Base-by-base conservation (phyloP, 805 yeast species). In the Candida multigemmis region DNA sequence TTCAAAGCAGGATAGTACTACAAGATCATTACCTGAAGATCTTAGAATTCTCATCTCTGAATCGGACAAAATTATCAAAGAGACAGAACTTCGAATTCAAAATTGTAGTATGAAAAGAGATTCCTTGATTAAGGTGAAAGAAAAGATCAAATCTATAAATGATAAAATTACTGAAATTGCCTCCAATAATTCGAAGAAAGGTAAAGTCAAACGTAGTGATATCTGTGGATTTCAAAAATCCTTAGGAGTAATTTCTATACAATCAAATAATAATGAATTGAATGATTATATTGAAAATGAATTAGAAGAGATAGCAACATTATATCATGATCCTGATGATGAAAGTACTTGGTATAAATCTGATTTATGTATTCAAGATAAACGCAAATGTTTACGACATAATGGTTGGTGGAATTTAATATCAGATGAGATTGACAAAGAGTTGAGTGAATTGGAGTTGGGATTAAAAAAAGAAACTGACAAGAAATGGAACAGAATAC, bases 361-460 rank as follows among this genome's bases (percentile, higher is more conserved):
- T 15, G 14, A 32, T 6, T 26, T 69, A 1, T 77, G 84, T 38
- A 41, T 73, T 5, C 45, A 54, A 7, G 82, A 76, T 25, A 67
- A 66, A 33, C 58, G 65, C 28, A 74, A 71, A 37, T 77, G 85
- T 43, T 42, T 43, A 3, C 64, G 68, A 24, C 85, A 77, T 36
- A 57, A 51, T 25, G 68, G 71, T 2, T 70, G 77, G 75, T 51
- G 53, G 44, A 53, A 48, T 28, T 44, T 62, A 23, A 31, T 50
- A 6, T 40, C 42, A 15, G 68, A 62, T 34, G 56, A 53, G 25
- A 26, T 54, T 10, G 32, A 43, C 28, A 55, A 43, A 26, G n/a
- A n/a, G n/a, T n/a, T n/a, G n/a, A n/a, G n/a, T n/a, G n/a, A n/a
- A n/a, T n/a, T n/a, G n/a, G n/a, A n/a, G n/a, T n/a, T n/a, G n/a